These are phyloP conservation scores for Fusarium solani-melongenae DNA, from an alignment of 2,329 filamentous ascomycete genomes.

Conservation along the genomic window DNA sequence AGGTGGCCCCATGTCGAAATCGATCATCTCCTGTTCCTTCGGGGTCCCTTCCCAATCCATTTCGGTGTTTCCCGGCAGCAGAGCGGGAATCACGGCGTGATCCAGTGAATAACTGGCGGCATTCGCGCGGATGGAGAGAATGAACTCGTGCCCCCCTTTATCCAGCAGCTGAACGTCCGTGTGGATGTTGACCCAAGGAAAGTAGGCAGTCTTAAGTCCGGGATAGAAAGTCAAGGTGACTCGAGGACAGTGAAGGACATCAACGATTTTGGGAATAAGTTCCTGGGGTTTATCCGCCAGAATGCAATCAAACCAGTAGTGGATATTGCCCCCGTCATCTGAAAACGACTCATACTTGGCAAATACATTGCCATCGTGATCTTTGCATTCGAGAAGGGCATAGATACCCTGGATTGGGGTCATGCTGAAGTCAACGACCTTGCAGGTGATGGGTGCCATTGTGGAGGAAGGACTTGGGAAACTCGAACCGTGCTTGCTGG, in stretches of 20 bases:
- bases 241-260: neutral
- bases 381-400: conserved; percentile 11
- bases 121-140: neutral
- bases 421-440: neutral
- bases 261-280: neutral
- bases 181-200: neutral
- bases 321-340: conserved; percentile 5
- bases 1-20: neutral
- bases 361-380: neutral
- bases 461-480: neutral
- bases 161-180: neutral
- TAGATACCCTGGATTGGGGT: conserved; percentile 6
- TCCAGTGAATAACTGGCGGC: neutral
- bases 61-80: neutral
- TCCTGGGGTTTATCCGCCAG: neutral
- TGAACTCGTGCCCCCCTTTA: neutral
- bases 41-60: conserved; percentile 6
- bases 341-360: conserved; percentile 4
- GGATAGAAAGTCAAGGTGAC: conserved; percentile 2
- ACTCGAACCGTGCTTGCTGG: neutral
- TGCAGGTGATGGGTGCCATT: conserved; percentile 5
- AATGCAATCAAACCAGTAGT: conserved; percentile 5
- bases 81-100: neutral
- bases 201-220: neutral
- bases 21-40: neutral